phyloP scores from a whole-genome alignment of 2,329 filamentous ascomycete genomes.

The Cercospora sojina region DNA sequence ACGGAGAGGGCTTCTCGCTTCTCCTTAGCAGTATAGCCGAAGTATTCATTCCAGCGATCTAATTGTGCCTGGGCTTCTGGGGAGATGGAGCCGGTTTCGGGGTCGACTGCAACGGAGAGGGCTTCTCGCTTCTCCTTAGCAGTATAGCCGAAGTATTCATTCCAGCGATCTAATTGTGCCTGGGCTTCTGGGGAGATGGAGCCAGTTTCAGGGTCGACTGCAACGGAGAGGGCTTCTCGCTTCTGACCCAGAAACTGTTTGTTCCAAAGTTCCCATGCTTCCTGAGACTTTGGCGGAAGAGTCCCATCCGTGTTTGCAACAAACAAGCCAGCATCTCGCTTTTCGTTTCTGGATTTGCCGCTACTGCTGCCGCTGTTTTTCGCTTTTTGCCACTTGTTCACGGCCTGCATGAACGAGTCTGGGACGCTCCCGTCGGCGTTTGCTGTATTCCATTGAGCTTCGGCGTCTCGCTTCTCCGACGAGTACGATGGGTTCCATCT shows the following conservation, averaged over 20 bases:
- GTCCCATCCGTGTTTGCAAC: background rate
- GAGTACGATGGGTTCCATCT: background rate
- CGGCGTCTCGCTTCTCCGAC: background rate
- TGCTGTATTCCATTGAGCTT: background rate
- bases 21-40: too few species aligned
- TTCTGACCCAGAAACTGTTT: too few species aligned
- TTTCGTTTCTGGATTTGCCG: background rate
- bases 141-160: background rate
- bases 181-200: background rate
- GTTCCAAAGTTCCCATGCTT: background rate
- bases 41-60: background rate
- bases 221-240: background rate
- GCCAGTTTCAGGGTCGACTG: background rate
- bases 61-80: background rate
- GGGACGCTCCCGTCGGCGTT: background rate
- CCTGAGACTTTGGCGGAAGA: background rate
- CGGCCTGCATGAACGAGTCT: constrained; percentile 3
- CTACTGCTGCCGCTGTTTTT: background rate
- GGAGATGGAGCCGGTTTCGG: background rate
- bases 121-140: background rate
- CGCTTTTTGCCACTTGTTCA: background rate
- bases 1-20: background rate
- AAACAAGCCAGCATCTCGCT: background rate
- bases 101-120: background rate
- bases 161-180: background rate